phyloP scores from a whole-genome alignment of 805 yeast species.

The Phaffomyces thermotolerans region DNA sequence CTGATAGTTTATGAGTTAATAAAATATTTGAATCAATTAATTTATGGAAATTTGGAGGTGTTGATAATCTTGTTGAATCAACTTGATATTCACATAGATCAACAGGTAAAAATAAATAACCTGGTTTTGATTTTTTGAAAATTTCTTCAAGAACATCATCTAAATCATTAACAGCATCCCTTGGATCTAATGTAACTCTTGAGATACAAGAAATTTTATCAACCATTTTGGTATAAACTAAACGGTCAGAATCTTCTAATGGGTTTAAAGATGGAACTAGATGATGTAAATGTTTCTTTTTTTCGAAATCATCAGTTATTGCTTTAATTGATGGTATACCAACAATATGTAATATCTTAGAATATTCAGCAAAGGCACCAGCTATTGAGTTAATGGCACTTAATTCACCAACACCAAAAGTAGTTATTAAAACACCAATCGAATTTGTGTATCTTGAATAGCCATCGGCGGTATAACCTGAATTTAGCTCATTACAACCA shows the following conservation, averaged over 20 bases:
- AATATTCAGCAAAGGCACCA: conserved; percentile 77
- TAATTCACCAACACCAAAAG: conserved; percentile 88
- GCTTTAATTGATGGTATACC: conserved; percentile 43
- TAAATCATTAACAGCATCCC: conserved; percentile 48
- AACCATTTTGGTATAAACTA: conserved; percentile 58
- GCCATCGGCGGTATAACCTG: conserved; percentile 89
- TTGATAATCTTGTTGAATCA: conserved; percentile 29
- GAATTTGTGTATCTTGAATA: conserved; percentile 59
- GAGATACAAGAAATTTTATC: conserved; percentile 48
- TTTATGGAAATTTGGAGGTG: conserved; percentile 25
- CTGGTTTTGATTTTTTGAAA: conserved; percentile 61
- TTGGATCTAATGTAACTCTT: conserved; percentile 39
- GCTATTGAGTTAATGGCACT: conserved; percentile 77
- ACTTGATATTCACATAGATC: conserved; percentile 50
- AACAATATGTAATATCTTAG: conserved; percentile 76
- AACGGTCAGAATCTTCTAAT: conserved; percentile 52
- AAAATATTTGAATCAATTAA: conserved; percentile 16
- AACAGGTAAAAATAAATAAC: conserved; percentile 70
- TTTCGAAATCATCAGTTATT: conserved; percentile 24
- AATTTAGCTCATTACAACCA: conserved; percentile 81
- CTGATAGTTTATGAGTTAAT: conserved; percentile 31
- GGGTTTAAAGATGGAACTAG: conserved; percentile 46
- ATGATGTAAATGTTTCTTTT: conserved; percentile 44
- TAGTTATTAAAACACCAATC: conserved; percentile 57
- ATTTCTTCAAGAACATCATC: conserved; percentile 59